A percentile compares a stretch with the other conserved stretches of the same genome.
Evolutionary conservation across 2,329 filamentous ascomycete genomes (phyloP).

Genomic region (Pezicula rhizophila): DNA sequence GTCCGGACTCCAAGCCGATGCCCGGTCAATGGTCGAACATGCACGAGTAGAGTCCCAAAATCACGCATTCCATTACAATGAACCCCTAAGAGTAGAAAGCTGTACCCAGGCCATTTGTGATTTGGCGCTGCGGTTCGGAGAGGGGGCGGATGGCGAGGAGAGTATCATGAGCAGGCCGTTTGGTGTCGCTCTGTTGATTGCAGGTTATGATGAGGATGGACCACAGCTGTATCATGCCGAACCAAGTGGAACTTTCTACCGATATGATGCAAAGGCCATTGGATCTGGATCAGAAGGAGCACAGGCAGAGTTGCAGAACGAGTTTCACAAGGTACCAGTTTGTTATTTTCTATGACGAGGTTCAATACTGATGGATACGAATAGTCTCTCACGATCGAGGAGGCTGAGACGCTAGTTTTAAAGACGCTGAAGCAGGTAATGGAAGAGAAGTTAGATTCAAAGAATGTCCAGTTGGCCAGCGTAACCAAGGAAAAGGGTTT

Average conservation of each 20-base stretch:
- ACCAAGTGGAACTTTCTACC: slow-evolving; percentile 96
- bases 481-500: slow-evolving; percentile 98
- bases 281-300: slow-evolving; percentile 95
- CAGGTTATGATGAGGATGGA: slow-evolving; percentile 94
- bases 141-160: slow-evolving; percentile 95
- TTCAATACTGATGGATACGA: slow-evolving; percentile 14
- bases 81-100: slow-evolving; percentile 90
- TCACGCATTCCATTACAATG: slow-evolving; percentile 97
- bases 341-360: background rate
- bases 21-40: slow-evolving; percentile 96
- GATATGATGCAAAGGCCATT: slow-evolving; percentile 98
- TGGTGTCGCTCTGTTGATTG: slow-evolving; percentile 92
- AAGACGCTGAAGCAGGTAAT: slow-evolving; percentile 99
- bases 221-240: slow-evolving; percentile 97
- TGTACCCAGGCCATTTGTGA: slow-evolving; percentile 99
- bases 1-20: slow-evolving; percentile 95
- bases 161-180: slow-evolving; percentile 98
- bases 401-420: slow-evolving; percentile 90
- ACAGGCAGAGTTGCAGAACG: slow-evolving; percentile 95
- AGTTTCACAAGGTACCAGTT: slow-evolving; percentile 76
- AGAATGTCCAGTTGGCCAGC: slow-evolving; percentile 97
- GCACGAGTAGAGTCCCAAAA: slow-evolving; percentile 96
- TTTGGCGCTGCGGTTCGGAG: slow-evolving; percentile 89
- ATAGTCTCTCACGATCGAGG: slow-evolving; percentile 79
- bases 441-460: slow-evolving; percentile 98